phyloP scores from a whole-genome alignment of 305 asterid species.

The Fraxinus paxiana region DNA sequence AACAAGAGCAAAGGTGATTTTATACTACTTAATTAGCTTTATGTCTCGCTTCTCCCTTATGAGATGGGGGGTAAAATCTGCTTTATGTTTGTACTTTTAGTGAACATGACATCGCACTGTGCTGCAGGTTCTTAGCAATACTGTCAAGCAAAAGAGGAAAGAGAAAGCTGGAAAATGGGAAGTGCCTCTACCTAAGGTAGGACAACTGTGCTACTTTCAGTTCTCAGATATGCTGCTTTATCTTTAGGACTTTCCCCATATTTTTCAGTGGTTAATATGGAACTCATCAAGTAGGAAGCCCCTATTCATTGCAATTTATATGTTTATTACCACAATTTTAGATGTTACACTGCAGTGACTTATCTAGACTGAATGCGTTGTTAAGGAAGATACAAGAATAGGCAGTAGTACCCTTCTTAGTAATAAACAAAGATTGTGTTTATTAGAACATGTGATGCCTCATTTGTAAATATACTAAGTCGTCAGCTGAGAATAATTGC shows the following conservation, averaged over 20 bases:
- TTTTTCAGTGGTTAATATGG: neutral
- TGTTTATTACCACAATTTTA: neutral
- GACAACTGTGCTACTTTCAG: neutral
- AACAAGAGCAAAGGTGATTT: conserved; percentile 78
- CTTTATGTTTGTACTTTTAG: neutral
- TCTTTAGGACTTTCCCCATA: conserved; percentile 2
- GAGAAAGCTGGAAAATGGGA: conserved; percentile 99
- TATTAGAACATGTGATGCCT: neutral
- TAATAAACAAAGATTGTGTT: neutral
- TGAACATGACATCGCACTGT: conserved; percentile 6
- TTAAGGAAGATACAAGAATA: neutral
- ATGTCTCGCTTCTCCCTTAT: conserved; percentile 10
- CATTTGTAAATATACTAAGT: neutral
- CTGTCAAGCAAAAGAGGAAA: conserved; percentile 90
- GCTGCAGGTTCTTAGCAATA: conserved; percentile 82
- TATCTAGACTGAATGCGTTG: neutral
- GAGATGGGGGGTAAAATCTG: neutral
- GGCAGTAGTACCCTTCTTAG: neutral
- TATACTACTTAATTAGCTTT: neutral
- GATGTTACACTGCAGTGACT: neutral
- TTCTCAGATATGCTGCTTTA: neutral
- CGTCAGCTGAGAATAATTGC: neutral
- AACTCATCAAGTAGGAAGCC: neutral
- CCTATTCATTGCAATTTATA: neutral
- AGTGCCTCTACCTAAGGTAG: conserved; percentile 95